Evolutionary conservation across 805 yeast species (phyloP).

Genomic region (Wickerhamomyces kurtzmanii): DNA sequence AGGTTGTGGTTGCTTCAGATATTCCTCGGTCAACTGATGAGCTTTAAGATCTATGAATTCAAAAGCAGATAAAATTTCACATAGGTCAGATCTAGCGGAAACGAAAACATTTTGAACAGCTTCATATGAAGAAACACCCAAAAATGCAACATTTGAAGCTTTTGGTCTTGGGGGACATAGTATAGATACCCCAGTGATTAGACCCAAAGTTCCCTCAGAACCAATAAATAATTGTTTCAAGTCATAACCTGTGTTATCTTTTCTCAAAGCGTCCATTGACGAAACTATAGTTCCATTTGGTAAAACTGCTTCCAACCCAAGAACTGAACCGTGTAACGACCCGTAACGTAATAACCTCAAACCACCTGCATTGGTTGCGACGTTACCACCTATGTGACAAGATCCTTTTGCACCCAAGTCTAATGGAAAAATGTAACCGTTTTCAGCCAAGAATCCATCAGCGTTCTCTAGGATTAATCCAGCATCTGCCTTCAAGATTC

Average conservation of each 20-base stretch:
- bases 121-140: conserved; percentile 74
- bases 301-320: conserved; percentile 88
- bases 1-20: conserved; percentile 61
- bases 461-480: conserved; percentile 86
- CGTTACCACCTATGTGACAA: conserved; percentile 91
- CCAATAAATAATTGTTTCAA: conserved; percentile 90
- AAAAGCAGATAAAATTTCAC: conserved; percentile 85
- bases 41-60: conserved; percentile 84
- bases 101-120: conserved; percentile 77
- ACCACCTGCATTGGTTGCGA: conserved; percentile 96
- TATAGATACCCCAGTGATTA: conserved; percentile 83
- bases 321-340: conserved; percentile 82
- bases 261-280: conserved; percentile 78
- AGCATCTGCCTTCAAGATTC: conserved; percentile 82
- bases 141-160: conserved; percentile 78
- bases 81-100: conserved; percentile 66
- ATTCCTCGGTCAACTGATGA: conserved; percentile 52
- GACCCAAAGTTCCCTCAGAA: conserved; percentile 86
- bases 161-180: conserved; percentile 85
- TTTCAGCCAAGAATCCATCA: conserved; percentile 64
- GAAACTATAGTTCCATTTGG: conserved; percentile 79
- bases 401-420: conserved; percentile 97
- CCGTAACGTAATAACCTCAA: conserved; percentile 81
- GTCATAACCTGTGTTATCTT: conserved; percentile 94
- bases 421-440: conserved; percentile 86